phyloP scores from a whole-genome alignment of 352 stramenopile species.

The Globisporangium echinulatum region DNA sequence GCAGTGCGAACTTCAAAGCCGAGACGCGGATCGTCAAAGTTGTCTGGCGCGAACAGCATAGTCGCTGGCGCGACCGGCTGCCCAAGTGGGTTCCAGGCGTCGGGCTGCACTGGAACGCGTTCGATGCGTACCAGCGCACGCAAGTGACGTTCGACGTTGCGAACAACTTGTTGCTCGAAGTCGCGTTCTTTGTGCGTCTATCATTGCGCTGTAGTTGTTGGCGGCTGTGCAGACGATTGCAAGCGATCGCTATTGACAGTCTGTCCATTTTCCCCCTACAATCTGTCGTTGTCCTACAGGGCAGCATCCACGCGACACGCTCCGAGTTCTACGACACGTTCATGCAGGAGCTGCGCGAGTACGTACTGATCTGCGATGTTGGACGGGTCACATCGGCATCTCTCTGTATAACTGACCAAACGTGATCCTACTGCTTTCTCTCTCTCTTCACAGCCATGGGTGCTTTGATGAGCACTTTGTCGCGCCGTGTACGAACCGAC shows the following conservation, averaged over 20 bases:
- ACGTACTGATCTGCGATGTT: conserved; percentile 6
- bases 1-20: conserved; percentile 62
- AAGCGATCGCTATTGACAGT: no score
- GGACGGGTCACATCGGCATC: background rate
- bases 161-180: conserved; percentile 41
- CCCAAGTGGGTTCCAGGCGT: conserved; percentile 4
- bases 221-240: no score
- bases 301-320: conserved; percentile 24
- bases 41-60: conserved; percentile 88
- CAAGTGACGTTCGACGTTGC: conserved; percentile 58
- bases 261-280: background rate
- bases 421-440: background rate
- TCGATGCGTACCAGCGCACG: conserved; percentile 36
- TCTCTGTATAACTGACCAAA: background rate
- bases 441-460: conserved; percentile 18
- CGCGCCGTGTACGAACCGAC: conserved; percentile 35
- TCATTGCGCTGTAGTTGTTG: no score
- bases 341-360: conserved; percentile 41
- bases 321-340: conserved; percentile 28
- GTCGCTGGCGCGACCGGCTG: conserved; percentile 4
- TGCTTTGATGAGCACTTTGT: conserved; percentile 54
- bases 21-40: conserved; percentile 85
- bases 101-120: conserved; percentile 27
- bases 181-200: conserved; percentile 44
- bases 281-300: conserved; percentile 14